Evolutionary conservation across 2,329 filamentous ascomycete genomes (phyloP), one percentile per base, ranked within the genome.

Genomic region (Pyricularia sp.): DNA sequence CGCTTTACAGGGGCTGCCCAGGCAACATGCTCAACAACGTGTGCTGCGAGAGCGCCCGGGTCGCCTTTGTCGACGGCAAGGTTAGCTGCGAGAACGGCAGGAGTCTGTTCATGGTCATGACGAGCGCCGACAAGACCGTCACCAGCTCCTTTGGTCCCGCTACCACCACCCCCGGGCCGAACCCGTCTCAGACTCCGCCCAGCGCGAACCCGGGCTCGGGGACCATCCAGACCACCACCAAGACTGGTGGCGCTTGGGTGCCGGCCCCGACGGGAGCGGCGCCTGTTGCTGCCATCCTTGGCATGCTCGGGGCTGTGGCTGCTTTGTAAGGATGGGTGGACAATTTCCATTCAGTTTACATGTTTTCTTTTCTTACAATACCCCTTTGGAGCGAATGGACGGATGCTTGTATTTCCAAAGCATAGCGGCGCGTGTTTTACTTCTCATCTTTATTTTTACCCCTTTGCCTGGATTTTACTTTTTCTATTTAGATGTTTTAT

Each of bases 41-140:
- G n/a, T 68, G 67, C 67, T 68, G 67, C 63, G 61, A 55, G 20
- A 25, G 67, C 63, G 67, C 67, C 7, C 14, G 63, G 10, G 36
- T 68, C 23, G 25, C 14, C 23, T 5, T 68, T n/a, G 42, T 61
- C 50, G 55, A 33, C 66, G 66, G 80, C 87, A 67, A 55, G 25
- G 66, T 67, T 26, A 61, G 42, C 50, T 67, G 66, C 55, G 66
- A 61, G 17, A 58, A 58, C 23, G 59, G 59, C 25, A 67, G 26
- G 66, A 67, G 66, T 30, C 55, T 67, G 55, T 67, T 67, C 66
- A 59, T 31, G 20, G 66, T 67, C 50, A 23, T 67, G 26, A 36
- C 30, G 50, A 55, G 20, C 25, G 66, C 50, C 10, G 30, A 50
- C 26, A 61, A 28, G 20, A 61, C 42, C 25, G 31, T 28, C 50